Conservation (phyloP, 495 filamentous ascomycete species). For the Lophium mytilinum region DNA sequence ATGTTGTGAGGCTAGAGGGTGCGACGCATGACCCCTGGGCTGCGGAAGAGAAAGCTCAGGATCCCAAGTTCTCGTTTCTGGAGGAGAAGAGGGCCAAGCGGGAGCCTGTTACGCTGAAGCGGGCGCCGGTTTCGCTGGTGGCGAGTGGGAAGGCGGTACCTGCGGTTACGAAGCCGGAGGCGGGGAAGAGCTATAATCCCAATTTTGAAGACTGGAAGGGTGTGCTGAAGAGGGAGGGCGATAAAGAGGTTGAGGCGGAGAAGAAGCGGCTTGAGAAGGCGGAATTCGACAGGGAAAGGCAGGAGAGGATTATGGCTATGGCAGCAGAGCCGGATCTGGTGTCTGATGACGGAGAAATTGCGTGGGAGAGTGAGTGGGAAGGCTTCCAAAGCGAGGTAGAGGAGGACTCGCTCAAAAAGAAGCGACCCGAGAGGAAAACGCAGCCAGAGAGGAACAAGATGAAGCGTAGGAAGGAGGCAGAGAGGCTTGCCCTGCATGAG, state of each 20-base stretch:
- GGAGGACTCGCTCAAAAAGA: constrained; percentile 53
- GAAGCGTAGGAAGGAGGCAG: constrained; percentile 78
- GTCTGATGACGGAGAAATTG: constrained; percentile 70
- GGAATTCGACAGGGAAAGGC: constrained; percentile 51
- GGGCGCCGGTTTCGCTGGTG: constrained; percentile 69
- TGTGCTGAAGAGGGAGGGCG: constrained; percentile 62
- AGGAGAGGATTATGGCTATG: constrained; percentile 32
- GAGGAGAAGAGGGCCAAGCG: constrained; percentile 47
- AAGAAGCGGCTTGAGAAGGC: constrained; percentile 63
- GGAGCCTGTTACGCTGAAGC: constrained; percentile 66
- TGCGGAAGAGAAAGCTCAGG: constrained; percentile 36
- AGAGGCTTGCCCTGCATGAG: constrained; percentile 62
- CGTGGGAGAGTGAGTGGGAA: constrained; percentile 71
- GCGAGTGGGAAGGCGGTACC: constrained; percentile 69
- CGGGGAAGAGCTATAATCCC: constrained; percentile 87
- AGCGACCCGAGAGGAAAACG: constrained; percentile 74
- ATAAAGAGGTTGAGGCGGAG: constrained; percentile 72
- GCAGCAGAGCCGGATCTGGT: constrained; percentile 41
- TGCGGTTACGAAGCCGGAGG: constrained; percentile 68
- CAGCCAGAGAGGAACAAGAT: constrained; percentile 77
- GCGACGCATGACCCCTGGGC: constrained; percentile 73
- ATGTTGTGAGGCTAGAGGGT: constrained; percentile 46
- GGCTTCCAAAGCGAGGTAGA: constrained; percentile 37
- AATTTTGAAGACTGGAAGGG: constrained; percentile 73
- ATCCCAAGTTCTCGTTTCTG: constrained; percentile 39